Base-by-base conservation (phyloP, 345 rosid genomes). In the Corchorus capsularis region DNA sequence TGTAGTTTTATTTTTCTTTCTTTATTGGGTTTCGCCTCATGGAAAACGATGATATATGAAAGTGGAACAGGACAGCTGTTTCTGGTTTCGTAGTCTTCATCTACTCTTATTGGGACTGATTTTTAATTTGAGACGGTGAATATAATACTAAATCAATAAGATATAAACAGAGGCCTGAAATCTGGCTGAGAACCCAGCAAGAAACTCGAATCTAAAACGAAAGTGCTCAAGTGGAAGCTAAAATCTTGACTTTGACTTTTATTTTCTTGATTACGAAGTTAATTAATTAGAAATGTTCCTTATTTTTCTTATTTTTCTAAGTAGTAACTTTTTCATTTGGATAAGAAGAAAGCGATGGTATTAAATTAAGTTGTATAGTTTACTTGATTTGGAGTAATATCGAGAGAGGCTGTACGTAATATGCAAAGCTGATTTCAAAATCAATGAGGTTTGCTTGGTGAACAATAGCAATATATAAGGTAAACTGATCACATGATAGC, bases 41-140 rank as follows among this genome's bases (percentile, higher is more conserved):
- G 73, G 41, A 70, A 57, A 78, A 75, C 79, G 50, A 57, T 16
- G 74, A 45, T 62, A 41, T 27, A 27, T 27, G 27, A 27, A 27
- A 27, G 27, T 32, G 46, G 0, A 56, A 65, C 39, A 8, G 15
- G 20, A 56, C 52, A 56, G 19, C 63, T 43, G 50, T 6, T 14
- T 20, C 27, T 41, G 59, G 41, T 72, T 19, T 72, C 19, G 1
- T 39, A 34, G 19, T 15, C 8, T 70, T 52, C 34, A 32, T 34
- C 35, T 52, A n/a, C n/a, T n/a, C n/a, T n/a, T n/a, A n/a, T n/a
- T n/a, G n/a, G 41, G 19, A 41, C n/a, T 19, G 60, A 45, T 12
- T 27, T 27, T 56, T 19, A 7, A 19, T 35, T n/a, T 27, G 12
- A 39, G 43, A 39, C 5, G 43, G 6, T 37, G 4, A 14, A 63